phyloP scores from a whole-genome alignment of 2,329 filamentous ascomycete genomes.

The Aaosphaeria pasadenensis region DNA sequence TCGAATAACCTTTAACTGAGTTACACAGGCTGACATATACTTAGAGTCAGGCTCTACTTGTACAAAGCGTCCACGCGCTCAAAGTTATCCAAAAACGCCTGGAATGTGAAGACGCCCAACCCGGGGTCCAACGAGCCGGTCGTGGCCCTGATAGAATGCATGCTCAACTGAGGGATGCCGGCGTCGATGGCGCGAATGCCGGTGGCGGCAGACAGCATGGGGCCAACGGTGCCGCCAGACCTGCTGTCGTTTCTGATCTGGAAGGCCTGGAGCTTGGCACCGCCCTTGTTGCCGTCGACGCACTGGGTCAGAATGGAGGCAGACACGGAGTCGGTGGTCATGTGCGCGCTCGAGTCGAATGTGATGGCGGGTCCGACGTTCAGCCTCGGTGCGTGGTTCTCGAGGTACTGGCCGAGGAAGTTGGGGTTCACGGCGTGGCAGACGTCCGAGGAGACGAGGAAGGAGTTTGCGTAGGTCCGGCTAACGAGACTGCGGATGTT shows the following conservation, averaged over 20 bases:
- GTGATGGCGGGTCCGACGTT: slow-evolving; percentile 83
- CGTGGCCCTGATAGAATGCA: slow-evolving; percentile 90
- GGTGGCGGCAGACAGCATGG: slow-evolving; percentile 76
- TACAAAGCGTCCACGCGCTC: slow-evolving; percentile 84
- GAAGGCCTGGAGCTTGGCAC: slow-evolving; percentile 77
- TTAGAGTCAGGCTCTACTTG: slow-evolving; percentile 21
- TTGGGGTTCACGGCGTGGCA: slow-evolving; percentile 94
- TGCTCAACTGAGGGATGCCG: slow-evolving; percentile 85
- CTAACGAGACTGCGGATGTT: slow-evolving; percentile 59
- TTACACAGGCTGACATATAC: too few relatives aligned
- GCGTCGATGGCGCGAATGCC: slow-evolving; percentile 83
- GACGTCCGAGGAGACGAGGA: slow-evolving; percentile 89
- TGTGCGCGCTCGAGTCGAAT: slow-evolving; percentile 86
- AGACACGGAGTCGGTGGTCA: slow-evolving; percentile 89
- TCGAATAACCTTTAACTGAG: too few relatives aligned
- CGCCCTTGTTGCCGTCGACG: slow-evolving; percentile 60
- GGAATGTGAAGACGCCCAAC: slow-evolving; percentile 82
- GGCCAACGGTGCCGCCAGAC: slow-evolving; percentile 91
- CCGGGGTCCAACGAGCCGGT: slow-evolving; percentile 84
- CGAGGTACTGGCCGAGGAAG: slow-evolving; percentile 79
- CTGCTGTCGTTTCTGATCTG: slow-evolving; percentile 92
- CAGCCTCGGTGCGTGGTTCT: slow-evolving; percentile 80
- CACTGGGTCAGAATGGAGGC: slow-evolving; percentile 76
- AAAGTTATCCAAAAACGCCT: slow-evolving; percentile 83
- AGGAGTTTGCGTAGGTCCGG: slow-evolving; percentile 86